Evolutionary conservation across 2,329 filamentous ascomycete genomes (phyloP), one percentile per base, ranked within the genome.

Genomic region (Clarireedia monteithiana): DNA sequence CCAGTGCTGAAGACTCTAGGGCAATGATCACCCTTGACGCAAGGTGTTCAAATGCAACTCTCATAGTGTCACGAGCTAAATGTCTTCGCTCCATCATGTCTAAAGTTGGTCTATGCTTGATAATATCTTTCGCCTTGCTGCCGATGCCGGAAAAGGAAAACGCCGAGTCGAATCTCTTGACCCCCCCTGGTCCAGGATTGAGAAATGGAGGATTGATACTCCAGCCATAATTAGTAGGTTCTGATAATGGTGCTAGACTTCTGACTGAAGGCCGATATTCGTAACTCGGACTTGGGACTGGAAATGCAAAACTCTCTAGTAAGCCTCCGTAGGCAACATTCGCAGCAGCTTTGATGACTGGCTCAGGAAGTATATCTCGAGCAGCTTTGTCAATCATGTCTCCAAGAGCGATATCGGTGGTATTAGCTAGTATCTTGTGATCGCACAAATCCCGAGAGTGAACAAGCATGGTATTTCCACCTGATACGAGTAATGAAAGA

Each of bases 321-420:
- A 86, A 71, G 27, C 83, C 83, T 3, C 86, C 94, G 73, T 95
- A 97, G 77, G 90, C 90, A 53, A 89, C 85, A 63, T 81, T 80
- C 44, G 75, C 76, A 39, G 77, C 75, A 1, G 69, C 68, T 17
- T 77, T 72, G 23, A 92, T 70, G 3, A 84, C 61, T 0, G 76
- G 70, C 0, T 72, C 26, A 0, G 91, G 92, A 0, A 97, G 72
- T 56, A 96, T 82, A 15, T 79, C 76, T 48, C 94, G 83, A 6
- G 89, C 91, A 56, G 84, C 80, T 72, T 97, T 96, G 75, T 99
- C 94, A 36, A 99, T 75, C 65, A 88, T 83, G 71, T 96, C 89
- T 49, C 94, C 94, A 57, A 96, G 75, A n/a, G 94, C 91, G 60
- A 91, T 84, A 71, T 95, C 90, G n/a, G 72, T 73, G 0, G 88